Conservation (phyloP, 2,329 filamentous ascomycete species). For the Colletotrichum spinosum region DNA sequence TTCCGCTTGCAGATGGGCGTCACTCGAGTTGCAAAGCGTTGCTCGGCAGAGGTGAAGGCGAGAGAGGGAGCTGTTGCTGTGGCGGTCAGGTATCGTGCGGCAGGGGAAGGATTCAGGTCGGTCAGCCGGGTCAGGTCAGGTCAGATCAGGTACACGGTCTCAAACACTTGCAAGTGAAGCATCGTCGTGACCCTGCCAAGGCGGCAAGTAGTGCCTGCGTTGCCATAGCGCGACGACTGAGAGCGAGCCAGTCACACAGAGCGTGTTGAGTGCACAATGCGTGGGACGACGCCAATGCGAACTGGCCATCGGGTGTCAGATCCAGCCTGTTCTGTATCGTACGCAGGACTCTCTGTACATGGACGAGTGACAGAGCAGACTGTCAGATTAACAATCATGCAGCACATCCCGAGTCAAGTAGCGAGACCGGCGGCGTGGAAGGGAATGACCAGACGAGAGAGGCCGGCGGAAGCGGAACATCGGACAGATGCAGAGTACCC, state of each 20-base stretch:
- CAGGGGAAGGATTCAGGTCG: too few species aligned
- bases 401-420: not conserved
- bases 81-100: constrained; percentile 1
- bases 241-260: not conserved
- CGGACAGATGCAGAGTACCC: constrained; percentile 2
- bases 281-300: constrained; percentile 14
- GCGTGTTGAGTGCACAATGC: not conserved
- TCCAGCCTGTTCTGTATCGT: not conserved
- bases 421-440: not conserved
- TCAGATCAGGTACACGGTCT: constrained; percentile 9
- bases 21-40: too few species aligned
- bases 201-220: constrained; percentile 22
- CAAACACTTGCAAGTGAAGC: constrained; percentile 3
- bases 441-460: not conserved
- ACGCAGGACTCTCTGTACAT: too few species aligned
- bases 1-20: constrained; percentile 21
- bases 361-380: not conserved
- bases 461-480: constrained; percentile 3
- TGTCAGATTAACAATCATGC: constrained; percentile 13
- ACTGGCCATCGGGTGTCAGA: constrained; percentile 24
- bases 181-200: constrained; percentile 36
- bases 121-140: too few species aligned
- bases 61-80: not conserved
- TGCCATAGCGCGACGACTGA: constrained; percentile 23
- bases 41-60: constrained; percentile 1